phyloP scores from a whole-genome alignment of 257 asterid species.

The Rehmannia glutinosa region DNA sequence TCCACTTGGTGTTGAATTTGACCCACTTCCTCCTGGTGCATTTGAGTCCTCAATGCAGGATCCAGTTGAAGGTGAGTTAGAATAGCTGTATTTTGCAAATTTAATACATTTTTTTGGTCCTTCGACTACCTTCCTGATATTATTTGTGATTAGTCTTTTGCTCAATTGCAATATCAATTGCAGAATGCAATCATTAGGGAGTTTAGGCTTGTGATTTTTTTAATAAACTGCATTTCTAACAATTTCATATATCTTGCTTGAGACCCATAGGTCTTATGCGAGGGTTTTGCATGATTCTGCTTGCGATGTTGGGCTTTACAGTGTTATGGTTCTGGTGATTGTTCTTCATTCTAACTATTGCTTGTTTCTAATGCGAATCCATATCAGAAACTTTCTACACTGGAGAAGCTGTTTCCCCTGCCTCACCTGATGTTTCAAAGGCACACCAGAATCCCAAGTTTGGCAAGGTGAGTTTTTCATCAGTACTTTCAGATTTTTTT shows the following conservation, averaged over 20 bases:
- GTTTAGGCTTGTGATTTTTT: neutral
- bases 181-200: conserved; percentile 6
- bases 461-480: conserved; percentile 40
- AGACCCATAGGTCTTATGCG: neutral
- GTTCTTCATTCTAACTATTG: conserved; percentile 2
- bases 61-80: conserved; percentile 39
- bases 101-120: neutral
- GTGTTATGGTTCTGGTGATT: neutral
- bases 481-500: neutral
- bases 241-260: neutral
- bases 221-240: neutral
- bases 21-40: conserved; percentile 75
- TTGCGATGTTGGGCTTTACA: neutral
- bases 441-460: conserved; percentile 37
- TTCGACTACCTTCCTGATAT: neutral
- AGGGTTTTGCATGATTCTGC: neutral
- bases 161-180: neutral
- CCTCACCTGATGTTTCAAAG: conserved; percentile 42
- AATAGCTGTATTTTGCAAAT: neutral
- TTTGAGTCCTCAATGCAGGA: conserved; percentile 50
- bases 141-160: conserved; percentile 2
- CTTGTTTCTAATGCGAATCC: conserved; percentile 17
- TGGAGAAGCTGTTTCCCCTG: conserved; percentile 43
- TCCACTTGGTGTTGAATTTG: conserved; percentile 73
- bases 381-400: conserved; percentile 41